Conservation (phyloP, 176 grass and related monocot species). For the Carex parvula region DNA sequence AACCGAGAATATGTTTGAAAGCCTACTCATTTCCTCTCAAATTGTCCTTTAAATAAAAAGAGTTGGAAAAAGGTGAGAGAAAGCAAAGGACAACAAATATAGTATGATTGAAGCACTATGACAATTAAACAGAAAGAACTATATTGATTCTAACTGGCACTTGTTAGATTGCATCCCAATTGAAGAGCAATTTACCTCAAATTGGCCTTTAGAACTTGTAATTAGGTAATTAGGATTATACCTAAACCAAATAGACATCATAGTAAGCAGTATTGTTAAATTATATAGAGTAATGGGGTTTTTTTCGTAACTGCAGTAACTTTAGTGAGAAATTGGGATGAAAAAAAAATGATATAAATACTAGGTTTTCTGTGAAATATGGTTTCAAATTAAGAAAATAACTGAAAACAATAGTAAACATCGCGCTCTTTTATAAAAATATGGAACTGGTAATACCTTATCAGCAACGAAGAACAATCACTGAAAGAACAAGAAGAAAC, state of each 20-base stretch:
- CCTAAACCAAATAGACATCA: background rate
- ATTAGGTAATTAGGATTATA: background rate
- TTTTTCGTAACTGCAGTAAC: too few relatives aligned
- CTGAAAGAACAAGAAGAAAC: too few relatives aligned
- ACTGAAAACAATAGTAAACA: too few relatives aligned
- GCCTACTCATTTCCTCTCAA: slow-evolving; percentile 16
- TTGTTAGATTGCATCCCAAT: background rate
- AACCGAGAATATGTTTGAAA: slow-evolving; percentile 27
- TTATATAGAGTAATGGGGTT: too few relatives aligned
- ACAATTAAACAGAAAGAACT: background rate
- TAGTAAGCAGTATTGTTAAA: background rate
- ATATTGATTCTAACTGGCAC: background rate
- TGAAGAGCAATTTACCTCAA: background rate
- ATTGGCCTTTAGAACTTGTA: background rate
- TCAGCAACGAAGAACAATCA: too few relatives aligned
- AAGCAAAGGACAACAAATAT: background rate
- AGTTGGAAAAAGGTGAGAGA: background rate
- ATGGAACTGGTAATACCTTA: too few relatives aligned
- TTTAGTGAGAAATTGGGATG: too few relatives aligned
- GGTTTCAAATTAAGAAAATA: too few relatives aligned
- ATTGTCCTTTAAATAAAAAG: background rate
- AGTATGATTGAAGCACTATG: background rate
- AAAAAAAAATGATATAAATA: too few relatives aligned
- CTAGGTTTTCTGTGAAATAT: too few relatives aligned
- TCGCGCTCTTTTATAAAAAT: too few relatives aligned